Percentiles rank a stretch among this genome's conserved stretches.
Evolutionary conservation across 176 grass and related monocot species (phyloP).

Genomic region (Saccharum spontaneum): DNA sequence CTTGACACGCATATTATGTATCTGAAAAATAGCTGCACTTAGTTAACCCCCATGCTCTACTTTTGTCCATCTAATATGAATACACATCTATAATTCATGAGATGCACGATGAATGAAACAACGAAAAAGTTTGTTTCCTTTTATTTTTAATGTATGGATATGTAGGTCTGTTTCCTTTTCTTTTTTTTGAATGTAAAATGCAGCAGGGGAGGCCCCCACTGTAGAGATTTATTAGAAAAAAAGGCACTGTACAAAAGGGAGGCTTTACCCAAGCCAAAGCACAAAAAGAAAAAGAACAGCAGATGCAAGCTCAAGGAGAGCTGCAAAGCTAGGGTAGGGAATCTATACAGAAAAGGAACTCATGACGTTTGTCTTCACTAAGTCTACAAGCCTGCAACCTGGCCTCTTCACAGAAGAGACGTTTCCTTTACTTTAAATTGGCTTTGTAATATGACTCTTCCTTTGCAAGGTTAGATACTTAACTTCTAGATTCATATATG

Average conservation of each 20-base stretch:
- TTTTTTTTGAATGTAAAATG: not conserved
- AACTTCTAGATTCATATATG: not conserved
- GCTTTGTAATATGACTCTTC: not conserved
- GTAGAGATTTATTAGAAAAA: too few relatives aligned
- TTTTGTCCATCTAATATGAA: not conserved
- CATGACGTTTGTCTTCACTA: too few relatives aligned
- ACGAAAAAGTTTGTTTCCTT: not conserved
- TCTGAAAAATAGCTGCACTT: constrained; percentile 38
- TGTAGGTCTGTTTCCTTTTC: not conserved
- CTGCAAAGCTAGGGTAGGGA: too few relatives aligned
- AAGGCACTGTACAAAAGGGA: too few relatives aligned
- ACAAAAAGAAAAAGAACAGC: too few relatives aligned
- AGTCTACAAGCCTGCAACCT: too few relatives aligned
- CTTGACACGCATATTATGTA: constrained; percentile 30
- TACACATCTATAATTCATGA: not conserved
- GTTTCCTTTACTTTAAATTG: not conserved
- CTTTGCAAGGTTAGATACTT: not conserved
- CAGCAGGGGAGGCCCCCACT: too few relatives aligned
- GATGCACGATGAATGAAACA: not conserved
- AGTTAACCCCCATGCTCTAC: not conserved
- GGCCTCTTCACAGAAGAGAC: too few relatives aligned
- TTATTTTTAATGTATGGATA: not conserved
- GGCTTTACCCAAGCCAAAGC: too few relatives aligned
- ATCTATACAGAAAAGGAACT: too few relatives aligned
- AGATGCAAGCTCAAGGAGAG: too few relatives aligned